Base-by-base conservation (phyloP, 768 basidiomycete species). In the Peribolospora baueri region DNA sequence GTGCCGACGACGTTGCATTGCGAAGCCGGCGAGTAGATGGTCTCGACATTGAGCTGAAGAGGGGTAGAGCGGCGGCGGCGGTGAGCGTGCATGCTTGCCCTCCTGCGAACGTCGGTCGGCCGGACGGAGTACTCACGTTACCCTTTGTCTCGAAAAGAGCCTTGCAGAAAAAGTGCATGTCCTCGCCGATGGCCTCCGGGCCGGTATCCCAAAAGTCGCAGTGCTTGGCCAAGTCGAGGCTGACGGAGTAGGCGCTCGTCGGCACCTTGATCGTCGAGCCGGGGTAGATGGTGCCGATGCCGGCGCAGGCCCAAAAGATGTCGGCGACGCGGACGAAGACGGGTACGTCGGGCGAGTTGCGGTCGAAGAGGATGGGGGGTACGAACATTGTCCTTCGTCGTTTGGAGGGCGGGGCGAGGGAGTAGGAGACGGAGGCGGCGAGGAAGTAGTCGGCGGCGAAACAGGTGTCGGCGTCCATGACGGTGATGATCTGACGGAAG, bases 121-220 rank as follows among this genome's bases (percentile, higher is more conserved):
- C 25, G 25, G 25, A 25, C 13, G 43, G 43, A 45, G 43, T 45
- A 45, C 43, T 7, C 13, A 45, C 43, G 43, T 45, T 45, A 7
- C 7, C 43, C 43, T 13, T 45, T 1, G 43, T 7, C 8, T 45
- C 7, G 43, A 45, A 13, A 2, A 45, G 43, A 45, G 7, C 43
- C 7, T 65, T 64, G 54, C 60, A 57, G 58, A 57, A 62, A 63
- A 65, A 64, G 60, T 64, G 63, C 64, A 65, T 64, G 57, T 65
- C 64, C 54, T 65, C 64, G 13, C 64, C 64, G 54, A 65, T 65
- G 46, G 62, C 61, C 53, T 61, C 54, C 37, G 60, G 60, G 42
- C 62, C 64, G 39, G 64, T 56, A 57, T 65, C 64, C 60, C 64
- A 64, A 54, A 64, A 64, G 9, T 62, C 64, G 52, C 64, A 63